Conservation (phyloP, 768 basidiomycete species). For the Lentinula detonsa region DNA sequence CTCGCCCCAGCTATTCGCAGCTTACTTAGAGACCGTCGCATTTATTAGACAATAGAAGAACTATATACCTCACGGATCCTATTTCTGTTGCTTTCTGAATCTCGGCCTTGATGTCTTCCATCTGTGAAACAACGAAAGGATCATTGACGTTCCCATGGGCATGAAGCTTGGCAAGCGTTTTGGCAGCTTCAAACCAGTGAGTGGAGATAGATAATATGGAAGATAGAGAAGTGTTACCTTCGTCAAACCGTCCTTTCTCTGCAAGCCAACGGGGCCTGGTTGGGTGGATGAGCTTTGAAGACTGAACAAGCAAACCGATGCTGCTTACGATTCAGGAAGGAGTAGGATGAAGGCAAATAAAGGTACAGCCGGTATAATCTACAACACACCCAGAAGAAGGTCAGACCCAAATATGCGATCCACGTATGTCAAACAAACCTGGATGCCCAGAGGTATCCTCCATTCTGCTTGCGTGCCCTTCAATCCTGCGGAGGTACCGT, state of each 20-base stretch:
- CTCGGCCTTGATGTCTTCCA: slow-evolving; percentile 37
- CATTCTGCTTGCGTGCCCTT: slow-evolving; percentile 35
- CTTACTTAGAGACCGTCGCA: neutral
- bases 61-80: slow-evolving; percentile 31
- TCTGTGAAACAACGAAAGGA: slow-evolving; percentile 38
- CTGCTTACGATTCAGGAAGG: slow-evolving; percentile 42
- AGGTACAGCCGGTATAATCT: slow-evolving; percentile 43
- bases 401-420: no score
- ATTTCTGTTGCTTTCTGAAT: slow-evolving; percentile 26
- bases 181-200: slow-evolving; percentile 17
- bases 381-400: no score
- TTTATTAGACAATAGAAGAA: neutral
- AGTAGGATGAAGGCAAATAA: slow-evolving; percentile 43
- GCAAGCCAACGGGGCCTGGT: slow-evolving; percentile 44
- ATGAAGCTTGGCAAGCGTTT: slow-evolving; percentile 46
- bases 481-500: slow-evolving; percentile 31
- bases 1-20: slow-evolving; percentile 26
- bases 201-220: neutral
- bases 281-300: neutral
- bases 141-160: slow-evolving; percentile 43
- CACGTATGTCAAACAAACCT: slow-evolving; percentile 14
- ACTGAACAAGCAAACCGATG: neutral
- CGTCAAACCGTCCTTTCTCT: slow-evolving; percentile 41
- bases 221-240: slow-evolving; percentile 20
- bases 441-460: slow-evolving; percentile 44